Percentiles rank a stretch among this genome's conserved stretches.
These are phyloP conservation scores for Nakaseomyces nivariensis DNA, from an alignment of 1,139 yeast species.

Conservation along the genomic window DNA sequence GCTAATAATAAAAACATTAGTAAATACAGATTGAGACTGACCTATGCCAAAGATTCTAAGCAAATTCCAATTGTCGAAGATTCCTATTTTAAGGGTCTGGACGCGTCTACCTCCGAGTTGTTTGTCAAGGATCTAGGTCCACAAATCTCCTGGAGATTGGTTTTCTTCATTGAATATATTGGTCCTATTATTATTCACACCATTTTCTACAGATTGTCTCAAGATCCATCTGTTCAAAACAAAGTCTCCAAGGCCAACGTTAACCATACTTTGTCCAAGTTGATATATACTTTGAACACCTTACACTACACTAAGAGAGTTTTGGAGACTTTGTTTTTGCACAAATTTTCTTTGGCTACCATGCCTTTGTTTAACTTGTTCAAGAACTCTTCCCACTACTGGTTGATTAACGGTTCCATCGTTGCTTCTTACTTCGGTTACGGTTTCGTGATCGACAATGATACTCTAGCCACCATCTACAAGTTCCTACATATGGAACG, in stretches of 20 bases:
- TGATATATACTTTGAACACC: conserved; percentile 39
- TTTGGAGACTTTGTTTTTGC: conserved; percentile 74
- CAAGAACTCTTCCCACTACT: conserved; percentile 84
- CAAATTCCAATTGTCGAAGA: conserved; percentile 21
- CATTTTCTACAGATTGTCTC: conserved; percentile 39
- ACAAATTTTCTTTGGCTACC: conserved; percentile 75
- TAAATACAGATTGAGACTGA: conserved; percentile 35
- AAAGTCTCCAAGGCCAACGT: conserved; percentile 13
- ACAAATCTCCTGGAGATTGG: conserved; percentile 86
- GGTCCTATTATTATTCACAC: conserved; percentile 85
- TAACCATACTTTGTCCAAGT: conserved; percentile 10
- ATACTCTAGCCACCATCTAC: conserved; percentile 15
- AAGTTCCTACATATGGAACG: conserved; percentile 13
- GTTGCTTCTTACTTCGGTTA: conserved; percentile 62
- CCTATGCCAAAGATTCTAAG: conserved; percentile 24
- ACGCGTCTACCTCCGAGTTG: conserved; percentile 32
- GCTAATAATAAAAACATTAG: conserved; percentile 37
- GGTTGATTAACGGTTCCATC: conserved; percentile 75
- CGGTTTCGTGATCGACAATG: conserved; percentile 35
- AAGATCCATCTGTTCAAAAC: conserved; percentile 8
- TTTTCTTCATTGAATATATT: conserved; percentile 72
- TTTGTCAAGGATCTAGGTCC: conserved; percentile 85
- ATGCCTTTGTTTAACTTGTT: conserved; percentile 86
- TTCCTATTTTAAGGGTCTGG: conserved; percentile 24
- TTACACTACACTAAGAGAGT: conserved; percentile 83